A percentile compares a stretch with the other conserved stretches of the same genome.
These are phyloP conservation scores for Pezicula carpinea DNA, from an alignment of 2,329 filamentous ascomycete genomes.

Conservation along the genomic window DNA sequence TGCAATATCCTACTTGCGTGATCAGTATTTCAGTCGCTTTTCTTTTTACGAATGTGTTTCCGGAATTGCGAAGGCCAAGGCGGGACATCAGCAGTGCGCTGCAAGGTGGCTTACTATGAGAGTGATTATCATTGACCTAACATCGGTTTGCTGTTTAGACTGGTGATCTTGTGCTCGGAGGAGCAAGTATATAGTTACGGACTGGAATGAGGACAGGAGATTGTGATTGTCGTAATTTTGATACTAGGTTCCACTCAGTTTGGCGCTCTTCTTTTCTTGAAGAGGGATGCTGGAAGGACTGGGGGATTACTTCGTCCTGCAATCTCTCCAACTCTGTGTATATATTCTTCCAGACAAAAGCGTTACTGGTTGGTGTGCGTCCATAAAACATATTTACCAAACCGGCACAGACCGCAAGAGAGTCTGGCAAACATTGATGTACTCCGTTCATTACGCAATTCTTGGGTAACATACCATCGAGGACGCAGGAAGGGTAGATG, in stretches of 20 bases:
- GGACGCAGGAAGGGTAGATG: constrained; percentile 24
- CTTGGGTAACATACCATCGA: constrained; percentile 5
- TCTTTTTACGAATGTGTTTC: no score
- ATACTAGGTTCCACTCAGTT: not conserved
- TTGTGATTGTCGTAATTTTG: constrained; percentile 4
- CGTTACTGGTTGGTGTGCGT: constrained; percentile 15
- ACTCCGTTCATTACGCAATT: constrained; percentile 15
- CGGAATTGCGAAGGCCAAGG: not conserved
- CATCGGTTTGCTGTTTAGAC: constrained; percentile 5
- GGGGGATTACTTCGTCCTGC: constrained; percentile 12
- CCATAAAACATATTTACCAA: constrained; percentile 20
- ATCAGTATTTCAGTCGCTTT: no score
- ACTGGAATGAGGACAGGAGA: constrained; percentile 10
- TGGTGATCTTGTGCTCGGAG: constrained; percentile 18
- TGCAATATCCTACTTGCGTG: no score
- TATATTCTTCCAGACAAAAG: constrained; percentile 23
- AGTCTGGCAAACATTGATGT: constrained; percentile 23
- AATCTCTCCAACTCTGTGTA: constrained; percentile 18
- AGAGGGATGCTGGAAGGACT: not conserved
- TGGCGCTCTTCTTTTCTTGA: not conserved
- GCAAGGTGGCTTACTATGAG: constrained; percentile 6
- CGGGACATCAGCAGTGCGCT: no score
- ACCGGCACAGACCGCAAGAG: constrained; percentile 22
- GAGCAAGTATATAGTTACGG: constrained; percentile 15
- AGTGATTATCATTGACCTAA: constrained; percentile 14